Percentiles rank a stretch among this genome's conserved stretches.
Conservation (phyloP, 768 basidiomycete species). For the Panus rudis region DNA sequence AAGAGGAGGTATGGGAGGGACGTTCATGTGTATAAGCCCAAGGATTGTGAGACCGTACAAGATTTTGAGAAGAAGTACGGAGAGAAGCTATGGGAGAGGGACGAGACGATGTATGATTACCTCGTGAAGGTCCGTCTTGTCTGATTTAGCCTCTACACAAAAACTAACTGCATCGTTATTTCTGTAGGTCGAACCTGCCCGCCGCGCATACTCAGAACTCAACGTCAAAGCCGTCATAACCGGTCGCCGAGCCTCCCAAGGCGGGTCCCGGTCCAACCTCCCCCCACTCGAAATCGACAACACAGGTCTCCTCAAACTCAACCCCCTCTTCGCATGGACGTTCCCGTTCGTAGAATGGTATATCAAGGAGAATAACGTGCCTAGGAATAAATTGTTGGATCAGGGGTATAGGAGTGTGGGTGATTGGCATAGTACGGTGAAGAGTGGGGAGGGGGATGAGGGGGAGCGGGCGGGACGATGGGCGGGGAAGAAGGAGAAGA, state of each 20-base stretch:
- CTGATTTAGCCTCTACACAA: not conserved
- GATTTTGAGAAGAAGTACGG: conserved; percentile 83
- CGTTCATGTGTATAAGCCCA: conserved; percentile 75
- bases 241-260: conserved; percentile 91
- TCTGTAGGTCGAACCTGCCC: conserved; percentile 83
- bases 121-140: conserved; percentile 67
- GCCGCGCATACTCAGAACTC: conserved; percentile 76
- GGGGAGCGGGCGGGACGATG: conserved; percentile 88
- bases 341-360: conserved; percentile 83
- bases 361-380: conserved; percentile 73
- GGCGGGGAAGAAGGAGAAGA: conserved; percentile 79
- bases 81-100: conserved; percentile 75
- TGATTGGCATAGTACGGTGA: conserved; percentile 94
- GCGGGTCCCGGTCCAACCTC: conserved; percentile 77
- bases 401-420: conserved; percentile 95
- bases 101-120: conserved; percentile 87
- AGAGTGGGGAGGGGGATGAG: conserved; percentile 57
- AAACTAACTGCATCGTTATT: not conserved
- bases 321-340: conserved; percentile 87
- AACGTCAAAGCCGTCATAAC: conserved; percentile 85
- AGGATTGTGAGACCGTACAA: conserved; percentile 52
- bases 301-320: conserved; percentile 88
- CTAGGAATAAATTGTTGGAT: conserved; percentile 79
- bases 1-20: conserved; percentile 64
- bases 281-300: conserved; percentile 86